A percentile compares a stretch with the other conserved stretches of the same genome.
Conservation (phyloP, 495 filamentous ascomycete species). For the Amorphotheca resinae region DNA sequence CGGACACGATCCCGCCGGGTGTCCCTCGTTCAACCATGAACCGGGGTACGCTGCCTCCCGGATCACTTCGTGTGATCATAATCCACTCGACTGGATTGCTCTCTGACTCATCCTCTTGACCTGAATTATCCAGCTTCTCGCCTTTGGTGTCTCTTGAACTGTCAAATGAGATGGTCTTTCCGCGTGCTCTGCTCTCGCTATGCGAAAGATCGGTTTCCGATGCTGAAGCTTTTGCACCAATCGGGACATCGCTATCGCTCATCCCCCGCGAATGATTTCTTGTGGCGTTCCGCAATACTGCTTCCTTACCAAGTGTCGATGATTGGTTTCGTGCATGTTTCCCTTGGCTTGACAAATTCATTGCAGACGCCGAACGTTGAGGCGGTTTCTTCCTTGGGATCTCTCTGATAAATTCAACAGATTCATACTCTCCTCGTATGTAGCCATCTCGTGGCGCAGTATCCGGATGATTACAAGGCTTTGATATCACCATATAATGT, state of each 20-base stretch:
- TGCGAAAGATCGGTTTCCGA: slow-evolving; percentile 1
- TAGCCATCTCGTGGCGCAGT: slow-evolving; percentile 54
- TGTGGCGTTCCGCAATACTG: slow-evolving; percentile 16
- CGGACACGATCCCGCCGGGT: slow-evolving; percentile 65
- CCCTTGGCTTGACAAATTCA: slow-evolving; percentile 11
- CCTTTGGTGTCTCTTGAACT: slow-evolving; percentile 30
- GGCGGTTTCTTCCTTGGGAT: slow-evolving; percentile 39
- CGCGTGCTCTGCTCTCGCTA: slow-evolving; percentile 23
- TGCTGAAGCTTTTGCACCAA: background rate
- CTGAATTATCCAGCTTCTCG: slow-evolving; percentile 25
- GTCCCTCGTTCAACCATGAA: slow-evolving; percentile 95
- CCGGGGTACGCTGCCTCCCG: slow-evolving; percentile 80
- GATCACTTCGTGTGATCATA: slow-evolving; percentile 86
- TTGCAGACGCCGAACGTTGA: slow-evolving; percentile 16
- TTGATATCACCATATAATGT: slow-evolving; percentile 78
- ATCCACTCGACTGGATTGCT: slow-evolving; percentile 79
- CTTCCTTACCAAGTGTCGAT: slow-evolving; percentile 15
- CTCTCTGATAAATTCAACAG: slow-evolving; percentile 83
- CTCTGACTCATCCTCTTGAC: slow-evolving; percentile 37
- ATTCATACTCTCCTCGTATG: slow-evolving; percentile 80
- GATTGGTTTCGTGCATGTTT: slow-evolving; percentile 7
- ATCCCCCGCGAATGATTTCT: slow-evolving; percentile 6
- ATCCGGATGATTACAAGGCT: slow-evolving; percentile 65
- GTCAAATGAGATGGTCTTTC: slow-evolving; percentile 37
- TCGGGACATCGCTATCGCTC: slow-evolving; percentile 11